Percentiles rank a stretch among this genome's conserved stretches.
phyloP scores from a whole-genome alignment of 208 protist genomes.

The Leptomonas seymouri region DNA sequence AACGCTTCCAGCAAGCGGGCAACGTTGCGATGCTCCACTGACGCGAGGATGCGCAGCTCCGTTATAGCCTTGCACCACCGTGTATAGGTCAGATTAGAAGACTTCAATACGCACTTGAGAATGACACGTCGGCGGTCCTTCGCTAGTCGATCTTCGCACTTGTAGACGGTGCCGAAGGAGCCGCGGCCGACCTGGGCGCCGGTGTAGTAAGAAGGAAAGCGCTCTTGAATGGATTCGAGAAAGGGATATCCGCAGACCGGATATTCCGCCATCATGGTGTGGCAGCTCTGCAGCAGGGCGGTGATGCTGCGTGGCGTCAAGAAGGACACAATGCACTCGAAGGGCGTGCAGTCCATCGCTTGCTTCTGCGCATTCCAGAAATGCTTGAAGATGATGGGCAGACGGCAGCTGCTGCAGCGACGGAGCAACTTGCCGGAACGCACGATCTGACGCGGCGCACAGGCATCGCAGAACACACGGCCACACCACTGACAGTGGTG shows the following conservation, averaged over 20 bases:
- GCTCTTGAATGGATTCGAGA: slow-evolving; percentile 45
- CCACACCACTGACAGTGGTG: slow-evolving; percentile 89
- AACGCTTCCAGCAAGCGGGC: slow-evolving; percentile 65
- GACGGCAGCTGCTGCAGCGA: slow-evolving; percentile 62
- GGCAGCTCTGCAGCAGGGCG: slow-evolving; percentile 69
- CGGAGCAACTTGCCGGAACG: slow-evolving; percentile 29
- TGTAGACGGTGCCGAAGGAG: slow-evolving; percentile 71
- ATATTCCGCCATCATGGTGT: slow-evolving; percentile 57
- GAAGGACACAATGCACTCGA: slow-evolving; percentile 59
- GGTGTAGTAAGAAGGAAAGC: slow-evolving; percentile 72
- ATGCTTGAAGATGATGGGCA: slow-evolving; percentile 66
- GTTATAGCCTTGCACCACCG: slow-evolving; percentile 51
- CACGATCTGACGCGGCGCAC: slow-evolving; percentile 38
- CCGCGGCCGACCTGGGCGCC: slow-evolving; percentile 70
- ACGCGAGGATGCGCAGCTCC: slow-evolving; percentile 58
- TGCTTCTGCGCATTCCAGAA: slow-evolving; percentile 34
- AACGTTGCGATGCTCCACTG: slow-evolving; percentile 60
- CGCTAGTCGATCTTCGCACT: slow-evolving; percentile 59
- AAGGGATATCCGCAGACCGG: slow-evolving; percentile 50
- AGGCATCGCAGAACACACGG: slow-evolving; percentile 69
- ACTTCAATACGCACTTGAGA: slow-evolving; percentile 70
- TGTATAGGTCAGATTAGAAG: slow-evolving; percentile 28
- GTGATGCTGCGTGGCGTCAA: slow-evolving; percentile 44
- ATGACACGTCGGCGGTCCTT: slow-evolving; percentile 43
- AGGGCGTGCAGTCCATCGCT: slow-evolving; percentile 34